Evolutionary conservation across 345 rosid genomes (phyloP).

Genomic region (Diplotaxis tenuifolia): DNA sequence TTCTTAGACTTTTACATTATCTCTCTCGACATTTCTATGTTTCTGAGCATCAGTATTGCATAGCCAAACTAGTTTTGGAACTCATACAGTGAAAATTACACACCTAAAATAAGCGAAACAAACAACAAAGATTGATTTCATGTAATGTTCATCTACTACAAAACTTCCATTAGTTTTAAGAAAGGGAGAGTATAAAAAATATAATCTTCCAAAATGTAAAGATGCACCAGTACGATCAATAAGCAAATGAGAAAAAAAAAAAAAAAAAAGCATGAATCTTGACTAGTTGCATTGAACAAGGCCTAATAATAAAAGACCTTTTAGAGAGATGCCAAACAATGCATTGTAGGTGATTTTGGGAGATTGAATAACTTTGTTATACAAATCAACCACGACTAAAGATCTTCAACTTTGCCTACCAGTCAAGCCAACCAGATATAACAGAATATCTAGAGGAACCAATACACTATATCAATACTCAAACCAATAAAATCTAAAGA

Average conservation of each 20-base stretch:
- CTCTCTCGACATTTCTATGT: too few relatives aligned
- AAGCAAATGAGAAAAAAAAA: not conserved
- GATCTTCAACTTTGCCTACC: not conserved
- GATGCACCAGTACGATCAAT: too few relatives aligned
- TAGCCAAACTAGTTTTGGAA: too few relatives aligned
- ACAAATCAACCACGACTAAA: not conserved
- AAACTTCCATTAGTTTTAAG: not conserved
- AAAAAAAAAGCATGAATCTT: not conserved
- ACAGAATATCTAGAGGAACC: not conserved
- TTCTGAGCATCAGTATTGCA: too few relatives aligned
- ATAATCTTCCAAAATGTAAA: too few relatives aligned
- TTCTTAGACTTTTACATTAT: too few relatives aligned
- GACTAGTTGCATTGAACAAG: not conserved
- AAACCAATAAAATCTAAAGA: not conserved
- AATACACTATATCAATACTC: not conserved
- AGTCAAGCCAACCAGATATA: not conserved
- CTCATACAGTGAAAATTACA: not conserved
- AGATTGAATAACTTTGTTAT: not conserved
- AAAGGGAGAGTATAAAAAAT: not conserved
- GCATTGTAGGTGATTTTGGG: not conserved
- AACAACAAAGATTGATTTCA: not conserved
- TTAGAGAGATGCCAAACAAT: not conserved
- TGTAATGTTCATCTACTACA: not conserved
- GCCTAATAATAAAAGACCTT: not conserved
- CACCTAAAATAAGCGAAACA: not conserved